Evolutionary conservation across 352 stramenopile genomes (phyloP), one percentile per base, ranked within the genome.

Genomic region (Blastocystis sp.): DNA sequence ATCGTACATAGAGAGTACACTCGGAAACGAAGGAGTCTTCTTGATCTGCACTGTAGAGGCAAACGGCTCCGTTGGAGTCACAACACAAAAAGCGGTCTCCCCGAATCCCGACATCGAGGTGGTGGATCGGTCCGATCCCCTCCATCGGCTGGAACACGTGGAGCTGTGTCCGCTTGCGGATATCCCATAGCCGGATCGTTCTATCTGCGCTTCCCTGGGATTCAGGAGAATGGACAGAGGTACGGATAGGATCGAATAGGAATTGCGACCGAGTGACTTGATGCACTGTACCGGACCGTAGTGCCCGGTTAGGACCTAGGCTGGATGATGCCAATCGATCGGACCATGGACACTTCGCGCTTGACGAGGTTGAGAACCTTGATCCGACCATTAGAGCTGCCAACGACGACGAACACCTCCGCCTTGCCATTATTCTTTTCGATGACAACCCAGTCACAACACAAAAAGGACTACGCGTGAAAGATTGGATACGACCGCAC

Each of bases 361-460:
- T 81, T 61, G 4, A 63, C 21, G 9, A 48, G 56, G 53, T 81
- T 40, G 4, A 81, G 53, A 14, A 64, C 38, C 14, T 81, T 81
- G 46, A 81, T 81, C 4, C 42, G 11, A 32, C 69, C 46, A 24
- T 32, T 18, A 3, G 27, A n/a, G n/a, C 69, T 44, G 27, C 46
- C 69, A 18, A 81, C 69, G 14, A 51, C 46, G 14, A 81, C 44
- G 42, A 49, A 81, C 27, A 81, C 54, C 4, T 65, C 46, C n/a
- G 49, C n/a, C 6, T 40, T 8, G 1, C 16, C 24, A 11, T 81
- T 32, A n/a, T 2, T 61, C 3, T 54, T 40, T 36, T 81, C 56
- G 34, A 63, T 64, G n/a, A 81, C 48, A 9, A 81, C 44, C 69
- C 69, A 81, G 4, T 81, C 69, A 61, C 69, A 81, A 11, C 27